Conservation (phyloP, 2,329 filamentous ascomycete genomes). For the Penicillium vulpinum region DNA sequence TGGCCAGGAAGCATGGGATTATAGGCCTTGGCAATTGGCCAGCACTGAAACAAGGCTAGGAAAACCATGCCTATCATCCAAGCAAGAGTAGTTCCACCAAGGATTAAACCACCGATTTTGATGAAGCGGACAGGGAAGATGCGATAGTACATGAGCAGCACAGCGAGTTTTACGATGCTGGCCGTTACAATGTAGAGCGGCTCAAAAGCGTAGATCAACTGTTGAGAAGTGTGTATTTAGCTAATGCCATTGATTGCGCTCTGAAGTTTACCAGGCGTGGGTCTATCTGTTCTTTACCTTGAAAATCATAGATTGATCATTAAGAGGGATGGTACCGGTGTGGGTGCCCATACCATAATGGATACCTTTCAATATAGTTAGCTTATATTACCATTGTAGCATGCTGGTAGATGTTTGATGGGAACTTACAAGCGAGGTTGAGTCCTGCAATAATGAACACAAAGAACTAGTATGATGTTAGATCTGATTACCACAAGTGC, state of each 20-base stretch:
- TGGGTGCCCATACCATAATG: background rate
- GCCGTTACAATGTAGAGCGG: background rate
- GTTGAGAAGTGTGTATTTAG: background rate
- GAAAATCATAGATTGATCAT: background rate
- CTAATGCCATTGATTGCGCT: background rate
- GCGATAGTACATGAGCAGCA: background rate
- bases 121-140: background rate
- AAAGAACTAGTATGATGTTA: background rate
- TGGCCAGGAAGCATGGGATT: background rate
- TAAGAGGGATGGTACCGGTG: background rate
- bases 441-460: background rate
- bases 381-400: background rate
- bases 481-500: background rate
- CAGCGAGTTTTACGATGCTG: background rate
- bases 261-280: background rate
- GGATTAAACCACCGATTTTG: background rate
- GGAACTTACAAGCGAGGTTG: background rate
- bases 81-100: background rate
- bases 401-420: background rate
- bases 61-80: background rate
- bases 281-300: background rate
- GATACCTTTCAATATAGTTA: background rate
- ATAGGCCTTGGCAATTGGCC: background rate
- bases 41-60: background rate
- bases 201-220: background rate